Base-by-base conservation (phyloP, 768 basidiomycete genomes). In the Kwoniella mangroviensis region DNA sequence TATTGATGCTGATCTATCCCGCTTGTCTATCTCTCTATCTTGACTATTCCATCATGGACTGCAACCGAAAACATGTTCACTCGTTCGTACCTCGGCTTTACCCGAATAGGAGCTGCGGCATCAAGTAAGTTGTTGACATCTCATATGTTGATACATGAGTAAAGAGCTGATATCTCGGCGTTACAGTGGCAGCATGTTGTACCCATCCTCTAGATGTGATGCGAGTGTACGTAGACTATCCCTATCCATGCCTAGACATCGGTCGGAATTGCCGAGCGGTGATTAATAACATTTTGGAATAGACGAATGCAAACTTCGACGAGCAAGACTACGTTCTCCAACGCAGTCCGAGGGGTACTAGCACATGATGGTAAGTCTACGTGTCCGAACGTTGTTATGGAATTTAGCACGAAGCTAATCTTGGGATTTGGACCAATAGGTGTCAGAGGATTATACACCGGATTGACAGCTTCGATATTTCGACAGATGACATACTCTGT, bases 141-240 rank as follows among this genome's bases (percentile, higher is more conserved):
- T 22, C 41, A 59, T n/a, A 43, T 21, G 21, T 9, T 58, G 19
- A 10, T 26, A 22, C 21, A 3, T 49, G 28, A 24, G 4, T 7
- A 24, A 19, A 9, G 12, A 19, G 69, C 65, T 65, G 59, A 55
- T 54, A 24, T 51, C 42, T 17, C 1, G n/a, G 10, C 15, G 17
- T 51, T 9, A n/a, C 66, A 79, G 78, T 80, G 75, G 79, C 79
- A 7, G 79, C 79, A 65, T 80, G 79, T 63, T 77, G 76, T 63
- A 80, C 79, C 4, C 79, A 80, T 65, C 79, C 79, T 12, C 69
- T 80, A 19, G 79, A 80, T 56, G 76, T 80, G 17, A 77, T 80
- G 79, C 58, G 79, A 67, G 79, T 80, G 79, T 80, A 64, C 41
- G 79, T 77, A 6, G 17, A 69, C 19, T n/a, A 54, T 53, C 22